These are phyloP conservation scores for Beauveria sp. DNA, from an alignment of 2,329 filamentous ascomycete species.

Conservation along the genomic window DNA sequence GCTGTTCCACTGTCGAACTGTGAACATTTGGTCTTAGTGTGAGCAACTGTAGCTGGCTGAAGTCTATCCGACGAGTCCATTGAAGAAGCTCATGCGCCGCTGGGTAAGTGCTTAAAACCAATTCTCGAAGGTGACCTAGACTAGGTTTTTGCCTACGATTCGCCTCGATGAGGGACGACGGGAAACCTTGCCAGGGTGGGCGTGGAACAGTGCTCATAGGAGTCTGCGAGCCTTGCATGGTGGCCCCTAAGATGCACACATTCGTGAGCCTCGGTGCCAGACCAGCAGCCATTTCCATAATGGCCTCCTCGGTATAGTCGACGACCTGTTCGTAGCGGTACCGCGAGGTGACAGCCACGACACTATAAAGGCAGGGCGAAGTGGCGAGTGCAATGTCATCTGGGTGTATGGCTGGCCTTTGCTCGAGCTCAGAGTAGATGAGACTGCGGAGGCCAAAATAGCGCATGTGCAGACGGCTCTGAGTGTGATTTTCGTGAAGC, in stretches of 20 bases:
- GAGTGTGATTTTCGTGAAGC: not conserved
- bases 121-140: not conserved
- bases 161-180: not conserved
- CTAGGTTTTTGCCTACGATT: not conserved
- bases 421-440: not conserved
- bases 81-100: not conserved
- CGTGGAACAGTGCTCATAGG: not conserved
- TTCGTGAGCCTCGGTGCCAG: slow-evolving; percentile 1
- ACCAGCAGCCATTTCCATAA: slow-evolving; percentile 4
- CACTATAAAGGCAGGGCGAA: slow-evolving; percentile 7
- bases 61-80: not conserved
- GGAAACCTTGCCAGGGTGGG: not conserved
- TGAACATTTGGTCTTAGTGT: not conserved
- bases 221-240: not conserved
- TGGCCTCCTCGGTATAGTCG: not conserved
- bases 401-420: not conserved
- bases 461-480: slow-evolving; percentile 5
- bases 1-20: not conserved
- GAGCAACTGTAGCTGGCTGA: not conserved
- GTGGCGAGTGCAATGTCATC: slow-evolving; percentile 3
- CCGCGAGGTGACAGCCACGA: not conserved
- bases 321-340: not conserved
- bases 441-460: slow-evolving; percentile 1
- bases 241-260: not conserved
- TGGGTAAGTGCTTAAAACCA: not conserved